These are phyloP conservation scores for Rubroboletus satanas DNA, from an alignment of 768 basidiomycete genomes.

Conservation along the genomic window DNA sequence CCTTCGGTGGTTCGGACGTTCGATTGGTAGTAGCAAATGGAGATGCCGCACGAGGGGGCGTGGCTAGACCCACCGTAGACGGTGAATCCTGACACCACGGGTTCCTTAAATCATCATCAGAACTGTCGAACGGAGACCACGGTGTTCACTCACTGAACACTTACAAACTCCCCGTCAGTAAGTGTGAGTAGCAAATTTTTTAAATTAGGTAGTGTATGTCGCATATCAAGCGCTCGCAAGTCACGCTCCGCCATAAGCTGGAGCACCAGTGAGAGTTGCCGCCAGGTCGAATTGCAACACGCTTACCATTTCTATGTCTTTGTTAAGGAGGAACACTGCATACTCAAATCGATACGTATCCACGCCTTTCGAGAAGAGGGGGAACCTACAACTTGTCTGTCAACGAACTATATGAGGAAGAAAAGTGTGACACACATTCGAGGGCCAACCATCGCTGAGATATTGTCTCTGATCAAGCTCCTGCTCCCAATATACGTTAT, in stretches of 20 bases:
- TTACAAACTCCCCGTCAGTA: constrained; percentile 60
- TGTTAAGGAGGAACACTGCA: constrained; percentile 94
- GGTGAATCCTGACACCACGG: constrained; percentile 20
- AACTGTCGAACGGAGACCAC: constrained; percentile 1
- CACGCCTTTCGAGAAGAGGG: constrained; percentile 89
- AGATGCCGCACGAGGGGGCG: constrained; percentile 21
- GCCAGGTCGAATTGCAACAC: background rate
- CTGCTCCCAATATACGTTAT: constrained; percentile 87
- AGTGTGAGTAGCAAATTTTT: constrained; percentile 89
- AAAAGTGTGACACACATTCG: constrained; percentile 64
- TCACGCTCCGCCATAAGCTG: constrained; percentile 92
- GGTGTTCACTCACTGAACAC: constrained; percentile 39
- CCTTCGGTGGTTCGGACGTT: too few species aligned
- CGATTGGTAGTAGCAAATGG: constrained; percentile 7
- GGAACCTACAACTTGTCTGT: constrained; percentile 62
- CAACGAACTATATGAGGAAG: background rate
- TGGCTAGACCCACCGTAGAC: constrained; percentile 20
- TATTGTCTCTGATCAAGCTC: constrained; percentile 87
- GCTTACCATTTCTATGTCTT: constrained; percentile 88
- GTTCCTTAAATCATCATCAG: constrained; percentile 17
- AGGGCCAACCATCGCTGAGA: constrained; percentile 93
- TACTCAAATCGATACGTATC: constrained; percentile 98
- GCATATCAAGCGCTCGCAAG: constrained; percentile 84
- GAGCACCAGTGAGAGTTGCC: constrained; percentile 6
- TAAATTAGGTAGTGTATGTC: constrained; percentile 94